Evolutionary conservation across 23 red algal genomes (phyloP), one percentile per base, ranked within the genome.

Genomic region (Gracilaria gracilis): DNA sequence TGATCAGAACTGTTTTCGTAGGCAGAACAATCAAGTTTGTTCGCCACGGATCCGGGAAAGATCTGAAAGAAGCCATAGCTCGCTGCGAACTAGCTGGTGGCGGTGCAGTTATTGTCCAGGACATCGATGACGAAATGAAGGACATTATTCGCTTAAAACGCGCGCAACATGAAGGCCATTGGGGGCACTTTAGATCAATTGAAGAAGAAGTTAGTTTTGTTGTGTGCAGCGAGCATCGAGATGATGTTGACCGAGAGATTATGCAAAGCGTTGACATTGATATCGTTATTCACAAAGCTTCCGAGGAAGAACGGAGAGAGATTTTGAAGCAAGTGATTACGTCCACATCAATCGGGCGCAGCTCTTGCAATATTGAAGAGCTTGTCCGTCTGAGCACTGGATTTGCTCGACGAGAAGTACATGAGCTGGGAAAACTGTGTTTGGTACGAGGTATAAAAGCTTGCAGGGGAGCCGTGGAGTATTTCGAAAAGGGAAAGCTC

Each of bases 381-480:
- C 49, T 90, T 21, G 87, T 57, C 23, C 71, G 62, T 31, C 34
- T 90, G 73, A 81, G 74, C 39, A 69, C 74, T n/a, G 87, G 87
- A 19, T 90, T 80, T 81, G 87, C 87, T 51, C 87, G 87, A 15
- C 55, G 46, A 44, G 87, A 90, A 33, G 87, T 90, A 12, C 23
- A 39, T 46, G 76, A 64, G 32, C 19, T 90, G 11, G 87, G 44
- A 33, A 49, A 51, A 11, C 4, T 90, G 35, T 90, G n/a, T 15
- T 36, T 59, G 53, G 31, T 21, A 14, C 24, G 32, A 29, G 87
- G 87, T 39, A 65, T 90, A 17, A 31, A 64, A 27, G 35, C 87
- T 9, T 90, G 87, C 32, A 53, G 76, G n/a, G 57, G 49, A 16
- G 72, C 75, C 31, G 87, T 81, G n/a, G 35, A 44, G n/a, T 80